These are phyloP conservation scores for Pyrrhoderma lamaoense DNA, from an alignment of 1,284 basidiomycete species.

Conservation along the genomic window DNA sequence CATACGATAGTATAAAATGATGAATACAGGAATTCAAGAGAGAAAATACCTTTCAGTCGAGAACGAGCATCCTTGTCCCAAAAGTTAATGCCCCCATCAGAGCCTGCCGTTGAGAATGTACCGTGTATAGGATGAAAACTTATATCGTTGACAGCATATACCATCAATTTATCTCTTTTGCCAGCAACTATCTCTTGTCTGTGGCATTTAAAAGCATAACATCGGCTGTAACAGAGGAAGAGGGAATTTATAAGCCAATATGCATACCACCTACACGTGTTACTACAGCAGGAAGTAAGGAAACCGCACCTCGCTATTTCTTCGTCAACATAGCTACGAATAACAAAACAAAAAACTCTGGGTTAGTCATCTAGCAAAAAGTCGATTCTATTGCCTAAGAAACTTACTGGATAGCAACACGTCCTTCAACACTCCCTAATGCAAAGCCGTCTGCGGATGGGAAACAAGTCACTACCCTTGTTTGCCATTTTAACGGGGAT, in stretches of 20 bases:
- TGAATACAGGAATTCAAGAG: no score
- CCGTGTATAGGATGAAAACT: slow-evolving; percentile 81
- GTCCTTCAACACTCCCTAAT: slow-evolving; percentile 90
- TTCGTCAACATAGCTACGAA: slow-evolving; percentile 70
- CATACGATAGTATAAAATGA: no score
- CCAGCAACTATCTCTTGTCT: slow-evolving; percentile 64
- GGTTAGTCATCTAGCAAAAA: slow-evolving; percentile 3
- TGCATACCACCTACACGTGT: no score
- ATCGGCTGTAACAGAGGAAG: slow-evolving; percentile 42
- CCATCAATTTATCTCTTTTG: slow-evolving; percentile 68
- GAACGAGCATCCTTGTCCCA: slow-evolving; percentile 91
- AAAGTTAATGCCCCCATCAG: slow-evolving; percentile 76
- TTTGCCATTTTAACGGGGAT: slow-evolving; percentile 92
- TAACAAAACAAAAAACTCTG: background rate
- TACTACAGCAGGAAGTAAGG: background rate
- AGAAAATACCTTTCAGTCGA: slow-evolving; percentile 71
- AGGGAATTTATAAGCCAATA: no score
- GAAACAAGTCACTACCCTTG: slow-evolving; percentile 84
- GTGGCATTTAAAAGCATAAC: slow-evolving; percentile 97
- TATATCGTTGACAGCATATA: slow-evolving; percentile 89
- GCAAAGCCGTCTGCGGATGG: slow-evolving; percentile 79
- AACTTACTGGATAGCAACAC: slow-evolving; percentile 91
- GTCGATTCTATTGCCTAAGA: no score
- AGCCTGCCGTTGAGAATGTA: slow-evolving; percentile 82
- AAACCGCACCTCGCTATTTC: slow-evolving; percentile 55